Base-by-base conservation (phyloP, 495 filamentous ascomycete genomes). In the Oidiodendron maius region DNA sequence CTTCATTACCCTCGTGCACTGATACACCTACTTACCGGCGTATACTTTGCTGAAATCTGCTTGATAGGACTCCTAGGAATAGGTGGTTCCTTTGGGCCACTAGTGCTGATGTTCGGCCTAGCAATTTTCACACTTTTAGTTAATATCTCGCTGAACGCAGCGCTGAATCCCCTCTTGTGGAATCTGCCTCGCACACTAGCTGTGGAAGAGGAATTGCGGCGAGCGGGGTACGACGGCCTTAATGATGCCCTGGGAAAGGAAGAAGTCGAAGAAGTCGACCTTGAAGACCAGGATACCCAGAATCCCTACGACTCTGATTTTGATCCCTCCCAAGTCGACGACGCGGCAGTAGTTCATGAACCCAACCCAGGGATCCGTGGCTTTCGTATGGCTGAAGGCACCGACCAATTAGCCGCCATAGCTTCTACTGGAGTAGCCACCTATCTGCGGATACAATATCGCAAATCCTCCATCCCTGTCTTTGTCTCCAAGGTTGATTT, bases 61-160 rank as follows among this genome's bases (percentile, higher is more conserved):
- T 71, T 98, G 68, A 86, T 96, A 46, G 93, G 91, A 52, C 77
- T 98, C 12, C 93, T 98, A 54, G 89, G 74, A 47, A 80, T 90
- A 43, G 80, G 73, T 13, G 68, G 71, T 6, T 82, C 86, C 22
- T 59, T 82, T 18, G 91, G 91, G 0, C 93, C 93, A 3, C 56
- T 95, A 47, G 67, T 94, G 39, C 74, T 98, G 46, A 89, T 89
- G 78, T 74, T 93, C 52, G 69, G 87, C 47, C 83, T 91, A 67
- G 72, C 96, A 20, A 58, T 93, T 60, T 84, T 90, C 68, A 84
- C 83, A 8, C 61, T 84, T 17, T 74, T 96, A 40, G 91, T 89
- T 72, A 87, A 97, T 62, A 47, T 90, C 39, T 82, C 82, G 3
- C 77, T 98, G 48, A 86, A 87, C 70, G 64, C 64, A 35, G 84